Conservation (phyloP, 2,329 filamentous ascomycete species). For the Helotiales sp. region DNA sequence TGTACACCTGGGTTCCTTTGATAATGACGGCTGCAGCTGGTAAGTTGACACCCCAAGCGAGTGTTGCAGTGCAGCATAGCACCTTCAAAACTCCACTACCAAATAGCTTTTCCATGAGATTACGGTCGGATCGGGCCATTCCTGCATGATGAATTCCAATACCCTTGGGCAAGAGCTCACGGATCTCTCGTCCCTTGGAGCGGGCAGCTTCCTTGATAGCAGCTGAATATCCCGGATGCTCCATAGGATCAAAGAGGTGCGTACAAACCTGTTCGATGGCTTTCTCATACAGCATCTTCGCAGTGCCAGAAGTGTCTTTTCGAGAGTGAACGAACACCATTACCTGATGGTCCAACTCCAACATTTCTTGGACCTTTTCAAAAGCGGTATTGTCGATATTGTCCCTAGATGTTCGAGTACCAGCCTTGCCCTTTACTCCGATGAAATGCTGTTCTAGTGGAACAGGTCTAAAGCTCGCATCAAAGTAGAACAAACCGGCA, state of each 20-base stretch:
- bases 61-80: slow-evolving; percentile 94
- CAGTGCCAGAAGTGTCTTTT: slow-evolving; percentile 89
- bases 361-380: slow-evolving; percentile 94
- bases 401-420: slow-evolving; percentile 79
- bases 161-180: slow-evolving; percentile 88
- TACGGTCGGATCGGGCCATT: slow-evolving; percentile 92
- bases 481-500: slow-evolving; percentile 95
- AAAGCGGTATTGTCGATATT: slow-evolving; percentile 88
- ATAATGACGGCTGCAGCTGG: slow-evolving; percentile 96
- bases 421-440: slow-evolving; percentile 90
- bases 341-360: slow-evolving; percentile 89
- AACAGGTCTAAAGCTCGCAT: slow-evolving; percentile 92
- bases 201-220: slow-evolving; percentile 85
- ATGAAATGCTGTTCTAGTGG: slow-evolving; percentile 97
- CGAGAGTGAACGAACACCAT: slow-evolving; percentile 99
- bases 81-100: slow-evolving; percentile 92
- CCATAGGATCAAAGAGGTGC: slow-evolving; percentile 81
- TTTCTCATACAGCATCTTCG: slow-evolving; percentile 84
- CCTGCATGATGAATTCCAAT: slow-evolving; percentile 96
- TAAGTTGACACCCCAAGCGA: slow-evolving; percentile 98
- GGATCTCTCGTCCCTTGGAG: slow-evolving; percentile 82
- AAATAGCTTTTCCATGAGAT: slow-evolving; percentile 94
- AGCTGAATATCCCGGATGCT: slow-evolving; percentile 78
- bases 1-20: slow-evolving; percentile 97
- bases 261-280: slow-evolving; percentile 79